These are phyloP conservation scores for Hibiscus trionum DNA, from an alignment of 345 rosid genomes.

Conservation along the genomic window DNA sequence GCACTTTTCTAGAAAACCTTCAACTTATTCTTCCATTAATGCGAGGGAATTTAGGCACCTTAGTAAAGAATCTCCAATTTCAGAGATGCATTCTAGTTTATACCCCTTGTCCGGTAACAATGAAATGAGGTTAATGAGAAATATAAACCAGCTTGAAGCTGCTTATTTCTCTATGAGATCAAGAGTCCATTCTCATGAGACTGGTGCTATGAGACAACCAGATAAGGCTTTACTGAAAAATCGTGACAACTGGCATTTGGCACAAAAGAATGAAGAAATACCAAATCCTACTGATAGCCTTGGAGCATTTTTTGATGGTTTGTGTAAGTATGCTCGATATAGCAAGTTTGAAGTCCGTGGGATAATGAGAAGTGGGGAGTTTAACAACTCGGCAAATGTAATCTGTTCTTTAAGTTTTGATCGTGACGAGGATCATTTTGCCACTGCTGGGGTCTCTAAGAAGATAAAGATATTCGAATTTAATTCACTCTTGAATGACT, in stretches of 20 bases:
- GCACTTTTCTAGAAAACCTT: conserved; percentile 28
- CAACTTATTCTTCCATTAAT: conserved; percentile 12
- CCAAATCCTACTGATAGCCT: conserved; percentile 47
- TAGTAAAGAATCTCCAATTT: conserved; percentile 18
- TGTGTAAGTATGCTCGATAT: conserved; percentile 88
- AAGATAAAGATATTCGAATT: conserved; percentile 92
- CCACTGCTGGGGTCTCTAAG: conserved; percentile 94
- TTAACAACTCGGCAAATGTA: conserved; percentile 73
- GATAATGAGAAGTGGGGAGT: conserved; percentile 68
- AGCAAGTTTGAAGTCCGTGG: conserved; percentile 77
- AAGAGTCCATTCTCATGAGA: conserved; percentile 41
- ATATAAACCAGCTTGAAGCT: conserved; percentile 71
- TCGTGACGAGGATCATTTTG: conserved; percentile 82
- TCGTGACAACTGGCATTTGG: conserved; percentile 31
- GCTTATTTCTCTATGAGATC: conserved; percentile 84
- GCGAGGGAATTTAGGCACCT: conserved; percentile 17
- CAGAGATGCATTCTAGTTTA: conserved; percentile 9
- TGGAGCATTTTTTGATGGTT: conserved; percentile 85
- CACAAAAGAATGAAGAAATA: conserved; percentile 33
- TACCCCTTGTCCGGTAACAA: no score
- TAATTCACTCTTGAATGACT: conserved; percentile 61
- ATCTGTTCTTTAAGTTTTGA: conserved; percentile 88
- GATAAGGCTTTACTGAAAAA: conserved; percentile 58
- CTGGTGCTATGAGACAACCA: conserved; percentile 32
- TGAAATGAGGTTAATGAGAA: conserved; percentile 40